These are phyloP conservation scores for Leucogyrophana mollusca DNA, from an alignment of 768 basidiomycete genomes.

Conservation along the genomic window DNA sequence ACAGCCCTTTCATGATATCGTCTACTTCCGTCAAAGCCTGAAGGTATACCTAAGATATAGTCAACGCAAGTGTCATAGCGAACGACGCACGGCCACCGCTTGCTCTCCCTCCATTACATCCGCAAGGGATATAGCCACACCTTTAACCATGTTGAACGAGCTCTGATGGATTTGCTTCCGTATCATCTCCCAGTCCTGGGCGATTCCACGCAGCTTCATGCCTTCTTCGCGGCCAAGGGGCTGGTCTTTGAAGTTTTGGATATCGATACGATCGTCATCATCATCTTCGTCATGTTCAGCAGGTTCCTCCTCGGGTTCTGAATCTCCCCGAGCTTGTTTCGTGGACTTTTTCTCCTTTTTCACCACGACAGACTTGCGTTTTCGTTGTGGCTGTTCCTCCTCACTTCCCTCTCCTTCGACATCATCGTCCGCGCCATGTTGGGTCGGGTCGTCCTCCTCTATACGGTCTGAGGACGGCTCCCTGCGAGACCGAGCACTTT, in stretches of 20 bases:
- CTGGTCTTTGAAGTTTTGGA: constrained; percentile 62
- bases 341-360: constrained; percentile 31
- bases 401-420: constrained; percentile 35
- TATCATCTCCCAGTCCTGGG: constrained; percentile 62
- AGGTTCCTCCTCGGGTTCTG: constrained; percentile 29
- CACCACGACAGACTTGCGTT: constrained; percentile 15
- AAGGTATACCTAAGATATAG: not conserved
- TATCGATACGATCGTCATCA: constrained; percentile 56
- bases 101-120: constrained; percentile 59
- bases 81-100: constrained; percentile 45
- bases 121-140: constrained; percentile 58
- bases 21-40: constrained; percentile 66
- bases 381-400: constrained; percentile 38
- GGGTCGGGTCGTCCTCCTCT: constrained; percentile 49
- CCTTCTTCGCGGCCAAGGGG: constrained; percentile 57
- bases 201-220: constrained; percentile 52
- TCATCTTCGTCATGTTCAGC: constrained; percentile 33
- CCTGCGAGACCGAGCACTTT: constrained; percentile 32
- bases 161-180: constrained; percentile 43
- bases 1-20: constrained; percentile 58
- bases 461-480: constrained; percentile 56
- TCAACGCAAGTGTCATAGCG: not conserved
- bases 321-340: constrained; percentile 32
- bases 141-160: constrained; percentile 44
- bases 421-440: constrained; percentile 37